Conservation (phyloP, 805 yeast genomes). For the Monosporozyma servazzii region DNA sequence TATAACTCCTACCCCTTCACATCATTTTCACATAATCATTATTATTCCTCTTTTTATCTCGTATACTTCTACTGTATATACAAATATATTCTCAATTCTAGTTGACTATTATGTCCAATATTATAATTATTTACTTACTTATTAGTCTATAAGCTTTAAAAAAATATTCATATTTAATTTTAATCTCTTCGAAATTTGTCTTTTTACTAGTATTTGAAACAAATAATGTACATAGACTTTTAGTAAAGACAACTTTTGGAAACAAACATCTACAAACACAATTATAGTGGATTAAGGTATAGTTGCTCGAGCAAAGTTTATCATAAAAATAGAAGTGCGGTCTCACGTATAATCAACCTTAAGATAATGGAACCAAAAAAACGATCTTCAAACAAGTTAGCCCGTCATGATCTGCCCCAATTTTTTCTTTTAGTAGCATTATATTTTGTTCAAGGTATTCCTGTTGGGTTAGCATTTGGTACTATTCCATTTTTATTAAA, state of each 20-base stretch:
- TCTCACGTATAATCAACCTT: not conserved
- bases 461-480: slow-evolving; percentile 93
- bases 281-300: not conserved
- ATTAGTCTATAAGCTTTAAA: not conserved
- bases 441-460: slow-evolving; percentile 89
- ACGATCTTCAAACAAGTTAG: slow-evolving; percentile 12
- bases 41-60: not conserved
- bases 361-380: slow-evolving; percentile 4
- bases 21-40: not conserved
- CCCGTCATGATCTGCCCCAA: slow-evolving; percentile 55
- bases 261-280: not conserved
- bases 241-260: not conserved
- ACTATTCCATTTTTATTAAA: slow-evolving; percentile 85
- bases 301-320: not conserved
- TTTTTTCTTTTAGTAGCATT: slow-evolving; percentile 64
- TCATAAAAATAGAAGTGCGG: not conserved
- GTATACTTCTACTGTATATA: not conserved
- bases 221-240: not conserved
- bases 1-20: not conserved
- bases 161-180: too few relatives aligned
- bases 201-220: not conserved
- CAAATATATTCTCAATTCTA: not conserved
- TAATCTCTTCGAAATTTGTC: not conserved
- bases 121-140: not conserved
- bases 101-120: not conserved